Evolutionary conservation across 2,329 filamentous ascomycete species (phyloP), one percentile per base, ranked within the genome.

Genomic region (Cladosporium cucumerinum): DNA sequence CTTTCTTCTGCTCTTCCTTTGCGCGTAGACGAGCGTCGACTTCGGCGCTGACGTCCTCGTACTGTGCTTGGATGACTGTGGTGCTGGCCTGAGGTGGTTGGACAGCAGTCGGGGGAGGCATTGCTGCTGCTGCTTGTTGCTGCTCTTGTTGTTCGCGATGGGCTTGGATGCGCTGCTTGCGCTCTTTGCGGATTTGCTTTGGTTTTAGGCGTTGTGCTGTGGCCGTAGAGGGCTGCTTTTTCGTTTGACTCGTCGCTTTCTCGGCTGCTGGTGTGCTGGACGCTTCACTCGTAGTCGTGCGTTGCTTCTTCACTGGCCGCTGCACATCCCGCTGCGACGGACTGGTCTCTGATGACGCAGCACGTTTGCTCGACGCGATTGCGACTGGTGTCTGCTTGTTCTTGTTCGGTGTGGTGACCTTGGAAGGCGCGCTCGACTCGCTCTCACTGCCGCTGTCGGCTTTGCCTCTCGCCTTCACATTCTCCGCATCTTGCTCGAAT

Each of bases 1-100:
- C 65, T 12, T 66, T 66, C 12, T 69, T 67, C 65, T 71, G 70
- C 21, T 69, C 69, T 36, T 68, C 69, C 63, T 75, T 77, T 4
- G 72, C 72, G 48, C 72, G 70, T 10, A 77, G 64, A 5, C 74
- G 70, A 26, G 70, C 71, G 1, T 72, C 70, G 2, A 76, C 71
- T 63, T 75, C 72, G 8, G 69, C 72, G 0, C 69, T 71, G 32
- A 74, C 66, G 64, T 77, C 74, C 30, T 73, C 71, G 61, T 72
- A 73, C 49, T 72, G 66, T 43, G 71, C 66, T 18, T 58, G 67
- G 3, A 65, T 62, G 36, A 63, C 18, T 18, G 48, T 48, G 46
- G 36, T 14, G 18, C 3, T 43, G 3, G 30, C 11, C 8, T 23
- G 21, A 4, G 32, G 28, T 18, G 23, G 48, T 39, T 49, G 63